These are phyloP conservation scores for Candida nitratophila DNA, from an alignment of 805 yeast species.

Conservation along the genomic window DNA sequence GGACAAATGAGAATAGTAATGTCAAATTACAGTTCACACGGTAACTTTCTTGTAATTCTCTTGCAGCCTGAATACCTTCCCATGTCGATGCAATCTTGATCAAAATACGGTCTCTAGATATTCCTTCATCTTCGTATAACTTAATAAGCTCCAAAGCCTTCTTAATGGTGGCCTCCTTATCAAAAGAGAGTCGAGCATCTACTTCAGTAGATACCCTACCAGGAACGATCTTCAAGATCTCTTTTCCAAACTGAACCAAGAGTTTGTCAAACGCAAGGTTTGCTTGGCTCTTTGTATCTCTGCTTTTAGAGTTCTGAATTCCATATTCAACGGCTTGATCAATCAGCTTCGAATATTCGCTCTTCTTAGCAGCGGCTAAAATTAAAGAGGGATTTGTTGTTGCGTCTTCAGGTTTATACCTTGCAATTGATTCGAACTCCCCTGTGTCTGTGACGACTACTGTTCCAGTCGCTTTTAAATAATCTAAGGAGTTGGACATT, in stretches of 20 bases:
- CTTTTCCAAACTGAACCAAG: conserved; percentile 82
- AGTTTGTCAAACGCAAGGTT: conserved; percentile 71
- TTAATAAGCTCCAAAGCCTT: conserved; percentile 81
- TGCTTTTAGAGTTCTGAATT: conserved; percentile 12
- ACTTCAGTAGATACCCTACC: conserved; percentile 95
- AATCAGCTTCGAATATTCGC: conserved; percentile 70
- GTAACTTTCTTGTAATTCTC: conserved; percentile 75
- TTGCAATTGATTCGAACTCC: conserved; percentile 86
- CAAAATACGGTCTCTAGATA: conserved; percentile 71
- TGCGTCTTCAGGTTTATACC: conserved; percentile 91
- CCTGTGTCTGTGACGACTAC: conserved; percentile 92
- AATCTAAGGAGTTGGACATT: conserved; percentile 38
- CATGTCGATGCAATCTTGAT: conserved; percentile 91
- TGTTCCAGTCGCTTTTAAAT: conserved; percentile 81
- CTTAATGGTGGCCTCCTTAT: conserved; percentile 76
- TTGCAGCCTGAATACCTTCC: conserved; percentile 95
- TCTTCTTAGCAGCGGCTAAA: conserved; percentile 78
- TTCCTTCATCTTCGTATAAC: conserved; percentile 71
- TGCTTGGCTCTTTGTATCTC: conserved; percentile 46
- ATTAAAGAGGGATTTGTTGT: conserved; percentile 91
- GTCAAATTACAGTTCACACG: conserved; percentile 84
- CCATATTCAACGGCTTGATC: conserved; percentile 79
- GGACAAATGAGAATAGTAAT: conserved; percentile 77
- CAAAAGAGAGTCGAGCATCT: conserved; percentile 86
- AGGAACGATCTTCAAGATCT: conserved; percentile 79